Percentiles rank a stretch among this genome's conserved stretches.
Evolutionary conservation across 805 yeast species (phyloP).

Genomic region (Kodamaea fukazawae): DNA sequence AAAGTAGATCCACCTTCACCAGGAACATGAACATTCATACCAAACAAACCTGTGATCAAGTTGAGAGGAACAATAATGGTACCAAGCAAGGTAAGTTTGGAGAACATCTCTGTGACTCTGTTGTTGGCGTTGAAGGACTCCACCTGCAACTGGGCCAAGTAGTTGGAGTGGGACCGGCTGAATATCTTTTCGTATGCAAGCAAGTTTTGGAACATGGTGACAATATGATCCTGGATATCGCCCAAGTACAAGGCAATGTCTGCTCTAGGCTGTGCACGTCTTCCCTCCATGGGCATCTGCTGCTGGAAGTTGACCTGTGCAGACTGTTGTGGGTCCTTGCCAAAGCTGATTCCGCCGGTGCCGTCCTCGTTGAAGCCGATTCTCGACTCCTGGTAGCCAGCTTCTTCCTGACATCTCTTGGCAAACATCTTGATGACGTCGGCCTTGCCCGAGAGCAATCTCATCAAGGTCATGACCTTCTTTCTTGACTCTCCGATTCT

Average conservation of each 20-base stretch:
- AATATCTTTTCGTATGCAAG: slow-evolving; percentile 28
- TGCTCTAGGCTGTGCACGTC: slow-evolving; percentile 27
- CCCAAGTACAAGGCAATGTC: slow-evolving; percentile 30
- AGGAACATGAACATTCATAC: slow-evolving; percentile 28
- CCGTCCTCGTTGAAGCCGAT: slow-evolving; percentile 14
- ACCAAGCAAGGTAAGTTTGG: slow-evolving; percentile 28
- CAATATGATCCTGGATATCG: slow-evolving; percentile 32
- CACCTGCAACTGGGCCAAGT: slow-evolving; percentile 31
- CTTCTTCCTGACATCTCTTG: slow-evolving; percentile 29
- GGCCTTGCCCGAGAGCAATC: slow-evolving; percentile 28
- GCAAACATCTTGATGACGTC: slow-evolving; percentile 31
- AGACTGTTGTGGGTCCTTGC: slow-evolving; percentile 18
- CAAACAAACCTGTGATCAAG: slow-evolving; percentile 26
- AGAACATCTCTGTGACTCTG: slow-evolving; percentile 23
- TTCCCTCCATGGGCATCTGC: too few relatives aligned
- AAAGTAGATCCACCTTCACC: slow-evolving; percentile 14
- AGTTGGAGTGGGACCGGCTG: slow-evolving; percentile 26
- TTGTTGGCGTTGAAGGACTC: slow-evolving; percentile 27
- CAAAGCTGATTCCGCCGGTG: slow-evolving; percentile 31
- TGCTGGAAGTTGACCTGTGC: too few relatives aligned
- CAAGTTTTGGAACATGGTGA: slow-evolving; percentile 30
- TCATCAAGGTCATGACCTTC: slow-evolving; percentile 30
- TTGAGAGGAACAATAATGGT: slow-evolving; percentile 28
- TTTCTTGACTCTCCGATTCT: slow-evolving; percentile 27
- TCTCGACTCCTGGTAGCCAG: slow-evolving; percentile 9